Conservation (phyloP, 1,284 basidiomycete species). For the Cryptococcus jaspeensis region DNA sequence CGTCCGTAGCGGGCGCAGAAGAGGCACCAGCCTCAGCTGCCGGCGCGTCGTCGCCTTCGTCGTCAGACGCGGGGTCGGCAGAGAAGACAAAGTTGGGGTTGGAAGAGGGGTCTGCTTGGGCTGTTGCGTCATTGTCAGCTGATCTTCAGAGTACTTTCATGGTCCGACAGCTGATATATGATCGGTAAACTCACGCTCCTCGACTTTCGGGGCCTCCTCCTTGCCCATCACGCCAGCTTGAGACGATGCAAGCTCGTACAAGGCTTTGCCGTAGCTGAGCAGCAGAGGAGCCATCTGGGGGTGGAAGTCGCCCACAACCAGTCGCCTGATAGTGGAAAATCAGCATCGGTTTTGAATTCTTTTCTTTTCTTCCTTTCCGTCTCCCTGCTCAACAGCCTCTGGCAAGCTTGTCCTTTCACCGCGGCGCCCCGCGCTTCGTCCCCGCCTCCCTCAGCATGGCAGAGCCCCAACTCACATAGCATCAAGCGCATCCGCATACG, state of each 20-base stretch:
- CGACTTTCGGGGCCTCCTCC: constrained; percentile 57
- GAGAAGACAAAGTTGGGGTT: constrained; percentile 38
- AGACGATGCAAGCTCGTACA: constrained; percentile 80
- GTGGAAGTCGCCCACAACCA: constrained; percentile 68
- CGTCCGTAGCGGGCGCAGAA: constrained; percentile 4
- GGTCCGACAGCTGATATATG: too few relatives aligned
- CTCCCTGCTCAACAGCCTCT: background rate
- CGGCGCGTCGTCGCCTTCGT: constrained; percentile 31
- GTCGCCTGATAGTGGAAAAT: constrained; percentile 56
- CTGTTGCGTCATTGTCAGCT: constrained; percentile 2
- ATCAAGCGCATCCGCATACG: constrained; percentile 81
- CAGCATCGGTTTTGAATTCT: too few relatives aligned
- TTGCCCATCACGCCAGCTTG: constrained; percentile 81
- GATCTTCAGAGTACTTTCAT: background rate
- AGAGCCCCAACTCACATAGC: constrained; percentile 59
- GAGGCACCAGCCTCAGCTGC: constrained; percentile 15
- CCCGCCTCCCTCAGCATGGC: background rate
- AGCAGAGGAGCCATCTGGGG: constrained; percentile 78
- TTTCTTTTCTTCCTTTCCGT: too few relatives aligned
- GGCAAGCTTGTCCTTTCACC: background rate
- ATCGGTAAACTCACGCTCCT: constrained; percentile 43
- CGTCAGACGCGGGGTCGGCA: constrained; percentile 32
- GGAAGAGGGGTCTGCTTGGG: constrained; percentile 11
- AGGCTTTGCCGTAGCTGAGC: constrained; percentile 78
- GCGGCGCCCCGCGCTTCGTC: background rate